Conservation (phyloP, 2,329 filamentous ascomycete species). For the Ophiognomonia clavigignenti-juglandacearum region DNA sequence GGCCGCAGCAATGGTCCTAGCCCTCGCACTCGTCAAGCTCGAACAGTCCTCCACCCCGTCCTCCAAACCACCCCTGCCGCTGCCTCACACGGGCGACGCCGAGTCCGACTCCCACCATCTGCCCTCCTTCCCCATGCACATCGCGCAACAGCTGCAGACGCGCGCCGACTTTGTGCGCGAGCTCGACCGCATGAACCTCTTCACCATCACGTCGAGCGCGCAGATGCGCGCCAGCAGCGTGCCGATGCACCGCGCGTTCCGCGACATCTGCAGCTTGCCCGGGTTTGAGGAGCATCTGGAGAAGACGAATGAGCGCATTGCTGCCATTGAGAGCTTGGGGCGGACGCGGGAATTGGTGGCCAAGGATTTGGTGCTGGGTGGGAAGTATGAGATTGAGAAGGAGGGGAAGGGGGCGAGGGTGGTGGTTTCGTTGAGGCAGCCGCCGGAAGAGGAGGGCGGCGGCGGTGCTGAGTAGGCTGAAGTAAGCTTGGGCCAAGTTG, state of each 20-base stretch:
- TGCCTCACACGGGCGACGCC: constrained; percentile 55
- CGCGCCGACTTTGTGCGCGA: constrained; percentile 88
- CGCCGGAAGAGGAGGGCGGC: constrained; percentile 39
- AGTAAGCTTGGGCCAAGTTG: too few relatives aligned
- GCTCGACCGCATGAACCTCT: constrained; percentile 91
- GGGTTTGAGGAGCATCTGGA: constrained; percentile 82
- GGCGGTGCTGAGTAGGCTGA: too few relatives aligned
- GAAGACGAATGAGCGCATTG: constrained; percentile 76
- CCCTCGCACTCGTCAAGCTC: constrained; percentile 82
- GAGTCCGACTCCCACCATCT: constrained; percentile 69
- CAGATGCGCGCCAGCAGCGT: constrained; percentile 90
- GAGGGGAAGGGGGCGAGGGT: constrained; percentile 32
- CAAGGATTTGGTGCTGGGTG: constrained; percentile 85
- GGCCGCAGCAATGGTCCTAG: constrained; percentile 90
- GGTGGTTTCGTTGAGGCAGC: constrained; percentile 26
- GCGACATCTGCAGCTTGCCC: constrained; percentile 69
- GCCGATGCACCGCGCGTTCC: constrained; percentile 92
- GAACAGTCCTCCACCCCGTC: constrained; percentile 70
- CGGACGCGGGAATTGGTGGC: constrained; percentile 92
- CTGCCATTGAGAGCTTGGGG: constrained; percentile 89
- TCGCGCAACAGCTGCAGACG: constrained; percentile 90
- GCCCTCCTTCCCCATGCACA: constrained; percentile 74
- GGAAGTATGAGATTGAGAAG: constrained; percentile 65
- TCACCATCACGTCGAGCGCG: constrained; percentile 84
- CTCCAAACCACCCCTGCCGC: too few relatives aligned